Evolutionary conservation across 2,329 filamentous ascomycete genomes (phyloP).

Genomic region (Xylaria sp.): DNA sequence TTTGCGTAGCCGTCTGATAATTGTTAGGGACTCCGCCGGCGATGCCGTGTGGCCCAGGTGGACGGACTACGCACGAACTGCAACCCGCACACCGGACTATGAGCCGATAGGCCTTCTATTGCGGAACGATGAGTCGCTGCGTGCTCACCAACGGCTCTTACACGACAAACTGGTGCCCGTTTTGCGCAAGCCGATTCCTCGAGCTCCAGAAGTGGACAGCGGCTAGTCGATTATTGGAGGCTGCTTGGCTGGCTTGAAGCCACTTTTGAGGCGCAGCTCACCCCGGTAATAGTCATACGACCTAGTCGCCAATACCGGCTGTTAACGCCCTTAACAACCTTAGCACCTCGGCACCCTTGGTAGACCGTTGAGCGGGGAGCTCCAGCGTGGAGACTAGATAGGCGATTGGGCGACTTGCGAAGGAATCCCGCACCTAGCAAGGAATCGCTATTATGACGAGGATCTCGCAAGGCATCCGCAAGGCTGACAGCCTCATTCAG

Average conservation of each 20-base stretch:
- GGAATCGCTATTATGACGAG: constrained; percentile 20
- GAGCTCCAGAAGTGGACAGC: constrained; percentile 18
- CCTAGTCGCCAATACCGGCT: constrained; percentile 37
- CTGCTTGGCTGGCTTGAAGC: constrained; percentile 40
- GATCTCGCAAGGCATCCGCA: constrained; percentile 36
- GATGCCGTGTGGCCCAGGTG: constrained; percentile 42
- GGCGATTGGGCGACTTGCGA: constrained; percentile 52
- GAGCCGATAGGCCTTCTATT: constrained; percentile 30
- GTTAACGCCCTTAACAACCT: constrained; percentile 18
- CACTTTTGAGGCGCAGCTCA: constrained; percentile 48
- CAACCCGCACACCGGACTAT: constrained; percentile 26
- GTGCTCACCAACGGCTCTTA: constrained; percentile 20
- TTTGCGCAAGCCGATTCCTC: constrained; percentile 22
- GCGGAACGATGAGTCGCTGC: constrained; percentile 21
- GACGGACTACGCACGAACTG: constrained; percentile 29
- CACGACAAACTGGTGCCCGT: constrained; percentile 14
- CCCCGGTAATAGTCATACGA: constrained; percentile 42
- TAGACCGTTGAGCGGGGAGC: constrained; percentile 24
- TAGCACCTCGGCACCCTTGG: constrained; percentile 21
- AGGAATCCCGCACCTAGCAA: constrained; percentile 30
- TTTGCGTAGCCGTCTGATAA: constrained; percentile 31
- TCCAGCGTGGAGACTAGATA: constrained; percentile 37
- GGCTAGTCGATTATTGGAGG: constrained; percentile 28
- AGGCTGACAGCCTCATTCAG: constrained; percentile 40
- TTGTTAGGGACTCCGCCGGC: constrained; percentile 48